These are phyloP conservation scores for Trichoderma koningiopsis DNA, from an alignment of 2,329 filamentous ascomycete genomes.

Conservation along the genomic window DNA sequence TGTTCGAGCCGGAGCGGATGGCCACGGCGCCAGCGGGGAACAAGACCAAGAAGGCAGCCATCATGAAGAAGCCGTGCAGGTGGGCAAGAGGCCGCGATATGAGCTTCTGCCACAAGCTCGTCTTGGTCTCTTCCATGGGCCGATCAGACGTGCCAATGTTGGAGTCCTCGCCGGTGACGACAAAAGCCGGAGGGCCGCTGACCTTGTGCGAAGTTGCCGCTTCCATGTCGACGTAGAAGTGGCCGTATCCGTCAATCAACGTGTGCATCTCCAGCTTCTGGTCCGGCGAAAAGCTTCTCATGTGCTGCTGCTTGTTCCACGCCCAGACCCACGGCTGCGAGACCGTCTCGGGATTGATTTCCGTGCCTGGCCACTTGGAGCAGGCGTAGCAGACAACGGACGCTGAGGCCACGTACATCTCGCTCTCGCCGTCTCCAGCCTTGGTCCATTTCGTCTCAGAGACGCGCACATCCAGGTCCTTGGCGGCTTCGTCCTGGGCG, in stretches of 20 bases:
- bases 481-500: background rate
- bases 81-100: conserved; percentile 18
- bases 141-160: conserved; percentile 26
- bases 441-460: conserved; percentile 26
- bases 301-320: conserved; percentile 32
- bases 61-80: conserved; percentile 30
- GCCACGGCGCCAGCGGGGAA: conserved; percentile 28
- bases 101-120: background rate
- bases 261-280: conserved; percentile 27
- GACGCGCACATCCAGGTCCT: conserved; percentile 26
- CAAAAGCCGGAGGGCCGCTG: conserved; percentile 23
- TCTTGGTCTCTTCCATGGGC: background rate
- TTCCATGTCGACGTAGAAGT: conserved; percentile 30
- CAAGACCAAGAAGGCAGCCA: conserved; percentile 26
- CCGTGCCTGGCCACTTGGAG: conserved; percentile 29
- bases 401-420: conserved; percentile 25
- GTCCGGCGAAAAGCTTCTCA: conserved; percentile 27
- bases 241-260: conserved; percentile 25
- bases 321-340: conserved; percentile 35
- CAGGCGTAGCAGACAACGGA: conserved; percentile 33
- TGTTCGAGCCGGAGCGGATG: conserved; percentile 27
- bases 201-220: conserved; percentile 26
- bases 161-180: background rate
- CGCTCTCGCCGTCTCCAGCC: background rate
- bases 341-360: conserved; percentile 27